Evolutionary conservation across 2,329 filamentous ascomycete species (phyloP).

Genomic region (Beauveria asiatica): DNA sequence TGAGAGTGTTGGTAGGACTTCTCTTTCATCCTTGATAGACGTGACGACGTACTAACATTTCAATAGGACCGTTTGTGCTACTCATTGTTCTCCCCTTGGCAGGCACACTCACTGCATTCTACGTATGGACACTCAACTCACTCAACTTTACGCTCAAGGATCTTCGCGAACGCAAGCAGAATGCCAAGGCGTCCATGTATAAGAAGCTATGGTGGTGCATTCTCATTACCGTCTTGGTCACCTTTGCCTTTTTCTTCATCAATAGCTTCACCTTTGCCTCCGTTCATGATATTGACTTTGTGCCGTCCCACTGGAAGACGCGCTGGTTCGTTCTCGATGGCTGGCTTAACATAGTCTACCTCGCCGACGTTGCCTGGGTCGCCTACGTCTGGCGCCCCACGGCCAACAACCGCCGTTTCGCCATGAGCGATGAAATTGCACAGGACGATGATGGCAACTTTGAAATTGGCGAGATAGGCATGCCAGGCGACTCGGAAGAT

Average conservation of each 20-base stretch:
- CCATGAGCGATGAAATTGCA: constrained; percentile 98
- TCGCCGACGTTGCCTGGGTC: constrained; percentile 85
- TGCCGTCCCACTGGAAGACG: constrained; percentile 94
- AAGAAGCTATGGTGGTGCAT: constrained; percentile 99
- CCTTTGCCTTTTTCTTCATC: constrained; percentile 98
- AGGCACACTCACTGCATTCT: constrained; percentile 88
- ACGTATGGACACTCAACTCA: constrained; percentile 97
- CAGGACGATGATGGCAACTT: constrained; percentile 96
- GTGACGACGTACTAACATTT: constrained; percentile 15
- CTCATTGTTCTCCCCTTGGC: constrained; percentile 89
- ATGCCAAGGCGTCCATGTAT: constrained; percentile 91
- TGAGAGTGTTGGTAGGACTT: constrained; percentile 60
- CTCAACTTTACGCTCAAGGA: constrained; percentile 94
- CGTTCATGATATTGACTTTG: constrained; percentile 75
- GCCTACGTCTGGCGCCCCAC: constrained; percentile 96
- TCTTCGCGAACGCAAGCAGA: constrained; percentile 87
- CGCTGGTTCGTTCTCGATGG: constrained; percentile 96
- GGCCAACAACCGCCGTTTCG: constrained; percentile 91
- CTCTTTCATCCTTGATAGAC: background rate
- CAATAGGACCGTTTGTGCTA: constrained; percentile 70
- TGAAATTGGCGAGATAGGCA: constrained; percentile 87
- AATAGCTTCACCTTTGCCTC: constrained; percentile 94
- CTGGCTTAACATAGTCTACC: constrained; percentile 94
- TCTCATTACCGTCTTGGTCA: constrained; percentile 81
- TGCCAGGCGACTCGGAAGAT: constrained; percentile 55